Percentiles rank a stretch among this genome's conserved stretches.
Evolutionary conservation across 75 land plant genomes (phyloP).

Genomic region (Cunninghamia lanceolata): DNA sequence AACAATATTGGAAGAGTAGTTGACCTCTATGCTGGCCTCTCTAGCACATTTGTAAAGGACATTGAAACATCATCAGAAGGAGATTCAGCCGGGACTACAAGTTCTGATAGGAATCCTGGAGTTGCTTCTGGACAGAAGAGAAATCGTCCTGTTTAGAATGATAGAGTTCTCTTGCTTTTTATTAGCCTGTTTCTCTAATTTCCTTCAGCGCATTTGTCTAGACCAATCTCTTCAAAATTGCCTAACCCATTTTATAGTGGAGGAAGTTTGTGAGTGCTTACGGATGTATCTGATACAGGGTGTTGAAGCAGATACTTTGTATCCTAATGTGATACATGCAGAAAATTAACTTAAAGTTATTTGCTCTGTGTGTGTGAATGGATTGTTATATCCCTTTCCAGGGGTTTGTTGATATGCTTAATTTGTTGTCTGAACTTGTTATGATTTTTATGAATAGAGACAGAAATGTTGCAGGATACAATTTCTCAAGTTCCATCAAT

Average conservation of each 20-base stretch:
- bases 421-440: background rate
- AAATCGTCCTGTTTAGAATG: background rate
- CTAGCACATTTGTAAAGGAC: slow-evolving; percentile 33
- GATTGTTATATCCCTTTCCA: background rate
- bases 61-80: slow-evolving; percentile 35
- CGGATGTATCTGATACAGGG: background rate
- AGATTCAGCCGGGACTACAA: slow-evolving; percentile 26
- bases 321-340: background rate
- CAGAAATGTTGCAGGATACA: background rate
- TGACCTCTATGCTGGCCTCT: slow-evolving; percentile 47
- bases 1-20: slow-evolving; percentile 58
- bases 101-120: slow-evolving; percentile 24
- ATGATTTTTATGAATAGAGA: background rate
- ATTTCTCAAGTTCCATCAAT: background rate
- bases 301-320: background rate
- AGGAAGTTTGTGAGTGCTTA: background rate
- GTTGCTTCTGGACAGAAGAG: slow-evolving; percentile 22
- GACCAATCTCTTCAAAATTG: background rate
- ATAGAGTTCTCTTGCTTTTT: background rate
- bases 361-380: background rate
- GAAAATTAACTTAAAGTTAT: background rate
- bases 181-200: background rate
- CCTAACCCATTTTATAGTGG: background rate
- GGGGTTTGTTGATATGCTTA: background rate
- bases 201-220: background rate